Percentiles rank a stretch among this genome's conserved stretches.
phyloP scores from a whole-genome alignment of 371 early-diverging fungal genomes.

The Mortierella sp. region DNA sequence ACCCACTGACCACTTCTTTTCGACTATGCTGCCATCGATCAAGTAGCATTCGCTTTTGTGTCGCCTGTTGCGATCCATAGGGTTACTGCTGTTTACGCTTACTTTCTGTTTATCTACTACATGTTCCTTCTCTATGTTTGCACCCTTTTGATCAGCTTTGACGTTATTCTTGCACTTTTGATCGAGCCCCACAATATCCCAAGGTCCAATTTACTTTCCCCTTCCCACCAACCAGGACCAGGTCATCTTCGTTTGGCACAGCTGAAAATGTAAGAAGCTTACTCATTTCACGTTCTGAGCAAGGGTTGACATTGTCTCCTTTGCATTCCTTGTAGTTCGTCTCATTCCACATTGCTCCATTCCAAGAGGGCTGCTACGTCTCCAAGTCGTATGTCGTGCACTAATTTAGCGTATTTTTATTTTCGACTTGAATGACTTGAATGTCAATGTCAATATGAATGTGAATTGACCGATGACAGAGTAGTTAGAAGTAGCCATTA shows the following conservation, averaged over 20 bases:
- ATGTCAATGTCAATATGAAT: not conserved
- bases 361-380: not conserved
- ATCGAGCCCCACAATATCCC: not conserved
- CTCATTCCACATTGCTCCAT: conserved; percentile 11
- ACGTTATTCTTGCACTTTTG: too few relatives aligned
- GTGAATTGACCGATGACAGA: not conserved
- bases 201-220: not conserved
- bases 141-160: too few relatives aligned
- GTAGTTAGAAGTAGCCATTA: not conserved
- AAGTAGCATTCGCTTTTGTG: not conserved
- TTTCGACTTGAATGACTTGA: not conserved
- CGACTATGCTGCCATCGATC: not conserved
- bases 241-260: not conserved
- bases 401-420: not conserved
- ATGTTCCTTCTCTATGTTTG: not conserved
- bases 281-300: not conserved
- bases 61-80: not conserved
- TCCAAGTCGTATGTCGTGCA: too few relatives aligned
- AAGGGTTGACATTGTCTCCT: not conserved
- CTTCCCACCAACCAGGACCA: not conserved
- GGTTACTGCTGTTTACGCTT: not conserved
- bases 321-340: not conserved
- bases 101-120: not conserved
- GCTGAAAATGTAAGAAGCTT: not conserved
- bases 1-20: not conserved